Conservation (phyloP, 257 asterid genomes). For the Fraxinus pennsylvanica region DNA sequence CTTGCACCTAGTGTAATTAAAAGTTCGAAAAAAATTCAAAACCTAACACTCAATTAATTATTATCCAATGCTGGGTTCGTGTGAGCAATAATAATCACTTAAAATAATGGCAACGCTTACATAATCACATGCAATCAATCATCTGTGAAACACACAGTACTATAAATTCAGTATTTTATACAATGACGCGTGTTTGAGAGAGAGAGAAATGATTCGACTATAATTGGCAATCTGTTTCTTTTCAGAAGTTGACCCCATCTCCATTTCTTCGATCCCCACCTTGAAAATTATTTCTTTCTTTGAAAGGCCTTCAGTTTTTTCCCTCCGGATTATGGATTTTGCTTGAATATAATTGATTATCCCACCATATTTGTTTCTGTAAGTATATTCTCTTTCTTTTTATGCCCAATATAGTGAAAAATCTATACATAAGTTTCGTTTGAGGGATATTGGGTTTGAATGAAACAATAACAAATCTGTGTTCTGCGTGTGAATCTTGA, state of each 20-base stretch:
- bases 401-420: neutral
- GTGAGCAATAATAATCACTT: no score
- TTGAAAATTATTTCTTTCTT: neutral
- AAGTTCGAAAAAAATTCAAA: no score
- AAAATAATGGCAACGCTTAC: no score
- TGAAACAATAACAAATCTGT: conserved; percentile 26
- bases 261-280: conserved; percentile 28
- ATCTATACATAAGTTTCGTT: neutral
- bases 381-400: neutral
- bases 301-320: neutral
- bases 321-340: no score
- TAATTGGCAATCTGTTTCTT: conserved; percentile 34
- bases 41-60: no score
- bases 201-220: conserved; percentile 31
- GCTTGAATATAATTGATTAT: no score
- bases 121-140: no score
- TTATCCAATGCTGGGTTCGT: no score
- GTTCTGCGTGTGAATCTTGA: conserved; percentile 28
- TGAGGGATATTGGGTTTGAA: conserved; percentile 11
- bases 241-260: conserved; percentile 28
- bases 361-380: neutral
- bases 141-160: neutral
- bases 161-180: neutral
- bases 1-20: no score
- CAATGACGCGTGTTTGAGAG: conserved; percentile 4